Base-by-base conservation (phyloP, 371 early-diverging fungal species). In the Mortierella sp. region DNA sequence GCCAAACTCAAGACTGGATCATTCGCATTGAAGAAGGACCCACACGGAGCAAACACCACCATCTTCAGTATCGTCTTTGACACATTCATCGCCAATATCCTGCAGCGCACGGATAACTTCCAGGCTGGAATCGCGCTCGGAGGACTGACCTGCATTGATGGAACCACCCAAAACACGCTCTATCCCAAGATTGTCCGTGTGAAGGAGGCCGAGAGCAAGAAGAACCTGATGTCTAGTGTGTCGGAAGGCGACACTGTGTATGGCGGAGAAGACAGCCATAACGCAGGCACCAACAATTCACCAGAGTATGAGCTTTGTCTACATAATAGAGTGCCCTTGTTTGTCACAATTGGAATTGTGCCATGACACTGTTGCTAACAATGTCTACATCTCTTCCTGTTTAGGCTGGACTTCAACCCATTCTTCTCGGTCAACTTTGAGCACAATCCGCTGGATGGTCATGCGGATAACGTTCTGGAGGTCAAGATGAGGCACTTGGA, bases 401-500 rank as follows among this genome's bases (percentile, higher is more conserved):
- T 3, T 54, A 77, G 79, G 45, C 28, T 58, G 24, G 78, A 74
- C 16, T 78, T 78, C 58, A 89, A 94, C 57, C 96, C 97, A 3
- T 99, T 99, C 89, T 95, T 99, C 78, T 90, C 93, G 2, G 87
- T 97, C 16, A 91, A 91, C 13, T 96, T 96, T 84, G 98, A 98
- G 79, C 92, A 96, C 79, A 95, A 96, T 28, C 98, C 99, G 0
- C 79, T 97, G 19, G 97, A 98, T 86, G 93, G 90, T 21, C 93
- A 96, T 45, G 97, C 97, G 0, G 98, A 98, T 82, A 95, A 97
- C 79, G 96, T 95, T 0, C 84, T 98, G 16, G 90, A 91, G 0
- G 88, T 99, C 55, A 92, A 94, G 68, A 97, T 98, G 95, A 93
- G 96, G 45, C 97, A 98, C 72, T 91, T 99, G 68, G 96, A 98